These are phyloP conservation scores for Talaromyces sp. DNA, from an alignment of 2,329 filamentous ascomycete species.

Conservation along the genomic window DNA sequence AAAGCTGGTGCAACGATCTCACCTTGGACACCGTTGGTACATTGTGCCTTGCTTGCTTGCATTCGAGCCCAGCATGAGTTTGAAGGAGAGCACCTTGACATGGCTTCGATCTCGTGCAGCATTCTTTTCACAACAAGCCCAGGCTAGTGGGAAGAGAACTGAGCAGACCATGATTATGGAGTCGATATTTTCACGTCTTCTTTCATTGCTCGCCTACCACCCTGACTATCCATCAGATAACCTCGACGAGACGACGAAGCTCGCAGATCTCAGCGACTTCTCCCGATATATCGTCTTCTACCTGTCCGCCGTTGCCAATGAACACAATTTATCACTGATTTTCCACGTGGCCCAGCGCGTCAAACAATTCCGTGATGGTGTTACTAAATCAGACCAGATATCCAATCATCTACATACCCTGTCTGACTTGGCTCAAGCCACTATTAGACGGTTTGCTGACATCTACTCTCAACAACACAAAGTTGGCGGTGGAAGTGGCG, in stretches of 20 bases:
- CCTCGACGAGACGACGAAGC: conserved; percentile 47
- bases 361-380: conserved; percentile 83
- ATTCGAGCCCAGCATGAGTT: conserved; percentile 77
- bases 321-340: conserved; percentile 84
- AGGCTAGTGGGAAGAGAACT: conserved; percentile 38
- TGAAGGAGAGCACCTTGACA: conserved; percentile 76
- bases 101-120: conserved; percentile 85
- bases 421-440: conserved; percentile 80
- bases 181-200: conserved; percentile 74
- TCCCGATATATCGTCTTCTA: conserved; percentile 90
- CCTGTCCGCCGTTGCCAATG: conserved; percentile 76
- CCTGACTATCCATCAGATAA: conserved; percentile 70
- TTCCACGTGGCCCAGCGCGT: conserved; percentile 90
- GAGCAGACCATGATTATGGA: conserved; percentile 72
- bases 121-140: conserved; percentile 58
- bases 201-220: conserved; percentile 90
- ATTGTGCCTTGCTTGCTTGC: conserved; percentile 87
- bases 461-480: conserved; percentile 71
- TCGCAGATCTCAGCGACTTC: conserved; percentile 72
- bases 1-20: conserved; percentile 52
- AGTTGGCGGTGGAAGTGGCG: conserved; percentile 41
- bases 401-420: conserved; percentile 72
- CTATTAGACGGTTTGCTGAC: conserved; percentile 85
- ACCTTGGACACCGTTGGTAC: conserved; percentile 85
- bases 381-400: conserved; percentile 58